A percentile compares a stretch with the other conserved stretches of the same genome.
These are phyloP conservation scores for Xylariaceae sp. DNA, from an alignment of 2,329 filamentous ascomycete species.

Conservation along the genomic window DNA sequence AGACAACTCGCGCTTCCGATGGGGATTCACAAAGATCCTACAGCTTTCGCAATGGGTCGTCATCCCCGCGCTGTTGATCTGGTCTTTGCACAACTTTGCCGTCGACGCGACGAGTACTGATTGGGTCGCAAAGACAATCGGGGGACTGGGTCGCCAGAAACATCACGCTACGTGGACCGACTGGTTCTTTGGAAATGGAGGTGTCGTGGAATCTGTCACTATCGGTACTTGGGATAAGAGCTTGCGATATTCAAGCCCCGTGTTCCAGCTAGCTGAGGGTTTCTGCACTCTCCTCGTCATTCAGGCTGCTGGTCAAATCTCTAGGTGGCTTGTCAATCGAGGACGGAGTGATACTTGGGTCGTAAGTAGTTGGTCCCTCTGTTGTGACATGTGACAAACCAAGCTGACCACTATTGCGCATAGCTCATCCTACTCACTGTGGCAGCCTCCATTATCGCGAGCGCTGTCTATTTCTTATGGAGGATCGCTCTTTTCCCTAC, in stretches of 20 bases:
- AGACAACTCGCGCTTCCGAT: conserved; percentile 70
- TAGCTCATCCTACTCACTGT: conserved; percentile 87
- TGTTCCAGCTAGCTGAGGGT: conserved; percentile 92
- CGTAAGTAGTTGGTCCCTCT: conserved; percentile 57
- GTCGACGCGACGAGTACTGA: conserved; percentile 74
- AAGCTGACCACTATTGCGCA: conserved; percentile 7
- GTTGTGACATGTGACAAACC: neutral
- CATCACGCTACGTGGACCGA: conserved; percentile 64
- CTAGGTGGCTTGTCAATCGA: conserved; percentile 88
- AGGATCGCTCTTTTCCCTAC: conserved; percentile 89
- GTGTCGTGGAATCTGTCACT: conserved; percentile 72
- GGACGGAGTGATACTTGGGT: conserved; percentile 96
- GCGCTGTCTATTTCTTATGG: conserved; percentile 94
- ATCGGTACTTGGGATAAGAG: conserved; percentile 87
- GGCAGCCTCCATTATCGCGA: conserved; percentile 88
- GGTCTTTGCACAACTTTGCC: conserved; percentile 92
- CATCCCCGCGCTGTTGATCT: conserved; percentile 83
- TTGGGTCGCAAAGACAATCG: conserved; percentile 80
- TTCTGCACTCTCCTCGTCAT: conserved; percentile 97
- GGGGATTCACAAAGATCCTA: conserved; percentile 64
- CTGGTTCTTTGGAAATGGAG: conserved; percentile 85
- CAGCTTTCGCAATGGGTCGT: conserved; percentile 80
- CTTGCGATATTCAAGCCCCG: conserved; percentile 83
- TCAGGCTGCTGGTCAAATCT: conserved; percentile 90
- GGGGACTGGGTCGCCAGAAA: conserved; percentile 56